phyloP scores from a whole-genome alignment of 768 basidiomycete genomes.

The Fibroporia radiculosa region DNA sequence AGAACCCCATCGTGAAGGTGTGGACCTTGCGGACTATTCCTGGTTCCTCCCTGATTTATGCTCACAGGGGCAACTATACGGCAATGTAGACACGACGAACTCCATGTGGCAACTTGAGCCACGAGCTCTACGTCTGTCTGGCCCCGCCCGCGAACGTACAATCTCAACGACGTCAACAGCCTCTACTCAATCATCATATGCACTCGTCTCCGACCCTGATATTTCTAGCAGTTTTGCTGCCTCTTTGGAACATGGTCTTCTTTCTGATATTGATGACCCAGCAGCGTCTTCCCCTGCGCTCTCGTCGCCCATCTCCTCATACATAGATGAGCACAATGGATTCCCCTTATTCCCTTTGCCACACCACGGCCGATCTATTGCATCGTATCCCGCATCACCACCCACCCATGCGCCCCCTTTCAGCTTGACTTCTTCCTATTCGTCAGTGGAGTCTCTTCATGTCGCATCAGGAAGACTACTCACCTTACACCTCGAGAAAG shows the following conservation, averaged over 20 bases:
- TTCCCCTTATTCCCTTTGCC: conserved; percentile 1
- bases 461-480: conserved; percentile 55
- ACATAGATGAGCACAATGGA: conserved; percentile 35
- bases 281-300: conserved; percentile 46
- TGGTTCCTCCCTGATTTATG: background rate
- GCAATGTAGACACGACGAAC: conserved; percentile 52
- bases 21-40: conserved; percentile 8
- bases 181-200: conserved; percentile 76
- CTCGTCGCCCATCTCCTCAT: conserved; percentile 54
- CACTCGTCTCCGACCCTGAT: conserved; percentile 76
- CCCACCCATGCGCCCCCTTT: conserved; percentile 40
- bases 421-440: conserved; percentile 64
- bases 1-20: conserved; percentile 69
- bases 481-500: conserved; percentile 77
- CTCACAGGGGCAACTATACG: conserved; percentile 69
- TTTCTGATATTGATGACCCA: conserved; percentile 65
- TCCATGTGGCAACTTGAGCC: conserved; percentile 81
- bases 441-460: conserved; percentile 68
- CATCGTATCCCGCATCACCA: conserved; percentile 34
- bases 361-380: conserved; percentile 4
- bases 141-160: conserved; percentile 61
- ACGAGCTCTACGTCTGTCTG: conserved; percentile 41
- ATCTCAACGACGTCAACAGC: conserved; percentile 68
- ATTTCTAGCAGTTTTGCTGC: conserved; percentile 82
- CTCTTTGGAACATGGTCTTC: conserved; percentile 66